Conservation (phyloP, 2,329 filamentous ascomycete species). For the Gnomoniopsis smithogilvyi region DNA sequence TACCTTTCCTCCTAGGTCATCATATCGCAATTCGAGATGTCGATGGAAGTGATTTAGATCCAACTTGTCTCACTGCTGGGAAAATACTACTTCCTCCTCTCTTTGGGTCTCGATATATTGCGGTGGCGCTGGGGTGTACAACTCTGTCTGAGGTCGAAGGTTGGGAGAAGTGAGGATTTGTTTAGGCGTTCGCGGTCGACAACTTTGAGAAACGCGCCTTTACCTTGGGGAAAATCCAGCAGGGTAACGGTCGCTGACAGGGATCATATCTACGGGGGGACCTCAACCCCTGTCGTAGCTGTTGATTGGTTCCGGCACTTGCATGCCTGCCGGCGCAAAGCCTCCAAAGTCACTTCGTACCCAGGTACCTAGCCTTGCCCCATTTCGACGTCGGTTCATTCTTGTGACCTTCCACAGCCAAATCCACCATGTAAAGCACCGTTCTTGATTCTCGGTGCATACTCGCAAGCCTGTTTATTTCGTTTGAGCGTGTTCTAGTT, state of each 20-base stretch:
- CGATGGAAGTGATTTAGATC: neutral
- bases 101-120: neutral
- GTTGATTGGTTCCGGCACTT: neutral
- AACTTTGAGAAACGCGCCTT: conserved; percentile 1
- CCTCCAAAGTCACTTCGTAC: neutral
- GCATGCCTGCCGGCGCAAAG: neutral
- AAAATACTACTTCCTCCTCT: neutral
- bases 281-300: neutral
- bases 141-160: neutral
- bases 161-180: conserved; percentile 5
- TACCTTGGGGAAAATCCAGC: conserved; percentile 1
- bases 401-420: neutral
- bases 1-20: conserved; percentile 19
- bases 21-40: conserved; percentile 11
- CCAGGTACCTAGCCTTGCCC: neutral
- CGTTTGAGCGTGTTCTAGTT: no score
- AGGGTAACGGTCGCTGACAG: neutral
- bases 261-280: neutral
- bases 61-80: neutral
- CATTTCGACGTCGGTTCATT: neutral
- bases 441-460: neutral
- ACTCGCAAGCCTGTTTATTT: no score
- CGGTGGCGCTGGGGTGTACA: neutral
- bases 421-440: neutral
- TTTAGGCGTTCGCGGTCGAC: conserved; percentile 2